Evolutionary conservation across 257 asterid species (phyloP), one percentile per base, ranked within the genome.

Genomic region (Rhazya stricta): DNA sequence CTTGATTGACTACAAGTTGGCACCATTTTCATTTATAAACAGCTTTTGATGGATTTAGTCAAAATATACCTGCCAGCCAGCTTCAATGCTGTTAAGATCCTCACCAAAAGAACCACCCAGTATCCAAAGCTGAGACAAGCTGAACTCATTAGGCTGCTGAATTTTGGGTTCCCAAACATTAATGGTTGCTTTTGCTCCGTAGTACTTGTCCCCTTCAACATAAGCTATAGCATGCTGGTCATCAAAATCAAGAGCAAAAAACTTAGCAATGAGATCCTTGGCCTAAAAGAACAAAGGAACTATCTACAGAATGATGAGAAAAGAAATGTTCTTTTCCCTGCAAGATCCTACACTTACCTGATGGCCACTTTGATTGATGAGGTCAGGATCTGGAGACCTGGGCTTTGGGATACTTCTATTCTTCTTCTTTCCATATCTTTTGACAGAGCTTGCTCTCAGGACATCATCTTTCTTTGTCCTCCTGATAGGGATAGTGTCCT

Each of bases 61-160:
- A 67, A 63, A 66, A 46, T 63, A 48, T 85, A 93, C 98, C 97
- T 93, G 98, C 83, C 83, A 79, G 27, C 83, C 98, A 50, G 97
- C 98, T 72, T 93, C 97, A 82, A 93, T 89, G 83, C 94, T 89
- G 79, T 93, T 89, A 81, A 93, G 92, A 87, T 91, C 93, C 69
- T 85, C 80, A 60, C 86, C 86, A 83, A 88, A 89, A 68, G 93
- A 85, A 77, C 96, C 98, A 16, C 91, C 98, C 78, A 93, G 84
- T 79, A 93, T 76, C 98, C 98, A 93, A 25, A 93, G 79, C 82
- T 93, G 98, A 37, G 98, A 89, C 77, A 91, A 85, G 83, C 96
- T 89, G 79, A 93, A 89, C 77, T 91, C 98, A 82, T 91, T 91
- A 68, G 94, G 46, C 77, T 90, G 92, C 78, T 89, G 93, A 72